Percentiles rank a stretch among this genome's conserved stretches.
These are phyloP conservation scores for Nitzschia sp. DNA, from an alignment of 108 stramenopile species.

Conservation along the genomic window DNA sequence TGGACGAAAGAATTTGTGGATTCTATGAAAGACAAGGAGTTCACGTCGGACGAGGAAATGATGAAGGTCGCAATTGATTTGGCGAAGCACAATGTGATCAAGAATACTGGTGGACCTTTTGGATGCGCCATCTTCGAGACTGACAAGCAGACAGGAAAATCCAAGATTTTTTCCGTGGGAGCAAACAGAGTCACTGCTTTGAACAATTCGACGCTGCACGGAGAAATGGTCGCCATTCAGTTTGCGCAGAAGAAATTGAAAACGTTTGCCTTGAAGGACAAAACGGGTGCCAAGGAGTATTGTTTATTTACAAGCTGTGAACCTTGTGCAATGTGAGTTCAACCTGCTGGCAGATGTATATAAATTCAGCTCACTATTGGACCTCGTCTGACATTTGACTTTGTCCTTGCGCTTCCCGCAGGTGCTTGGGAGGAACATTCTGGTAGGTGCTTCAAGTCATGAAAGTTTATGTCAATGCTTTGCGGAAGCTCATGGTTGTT, in stretches of 20 bases:
- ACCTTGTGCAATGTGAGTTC: constrained; percentile 73
- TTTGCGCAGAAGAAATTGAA: constrained; percentile 68
- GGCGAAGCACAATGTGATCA: constrained; percentile 60
- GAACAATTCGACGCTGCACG: constrained; percentile 82
- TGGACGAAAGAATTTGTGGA: constrained; percentile 54
- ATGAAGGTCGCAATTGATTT: constrained; percentile 81
- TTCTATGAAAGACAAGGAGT: constrained; percentile 46
- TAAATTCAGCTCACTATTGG: neutral
- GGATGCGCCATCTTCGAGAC: constrained; percentile 80
- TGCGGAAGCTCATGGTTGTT: too few relatives aligned
- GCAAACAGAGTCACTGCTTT: constrained; percentile 78
- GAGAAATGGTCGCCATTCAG: constrained; percentile 88
- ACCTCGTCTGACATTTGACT: neutral
- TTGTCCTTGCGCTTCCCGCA: neutral
- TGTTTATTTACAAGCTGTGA: constrained; percentile 84
- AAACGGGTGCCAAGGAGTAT: constrained; percentile 39
- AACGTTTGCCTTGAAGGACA: constrained; percentile 49
- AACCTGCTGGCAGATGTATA: too few relatives aligned
- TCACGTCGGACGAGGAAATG: constrained; percentile 74
- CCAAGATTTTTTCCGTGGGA: constrained; percentile 61
- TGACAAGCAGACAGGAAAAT: constrained; percentile 41
- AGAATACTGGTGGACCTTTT: constrained; percentile 83
- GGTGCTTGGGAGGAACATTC: constrained; percentile 78
- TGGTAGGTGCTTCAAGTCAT: too few relatives aligned
- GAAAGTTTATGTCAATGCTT: too few relatives aligned